A percentile compares a stretch with the other conserved stretches of the same genome.
These are phyloP conservation scores for Fusarium zealandicum DNA, from an alignment of 2,329 filamentous ascomycete species.

Conservation along the genomic window DNA sequence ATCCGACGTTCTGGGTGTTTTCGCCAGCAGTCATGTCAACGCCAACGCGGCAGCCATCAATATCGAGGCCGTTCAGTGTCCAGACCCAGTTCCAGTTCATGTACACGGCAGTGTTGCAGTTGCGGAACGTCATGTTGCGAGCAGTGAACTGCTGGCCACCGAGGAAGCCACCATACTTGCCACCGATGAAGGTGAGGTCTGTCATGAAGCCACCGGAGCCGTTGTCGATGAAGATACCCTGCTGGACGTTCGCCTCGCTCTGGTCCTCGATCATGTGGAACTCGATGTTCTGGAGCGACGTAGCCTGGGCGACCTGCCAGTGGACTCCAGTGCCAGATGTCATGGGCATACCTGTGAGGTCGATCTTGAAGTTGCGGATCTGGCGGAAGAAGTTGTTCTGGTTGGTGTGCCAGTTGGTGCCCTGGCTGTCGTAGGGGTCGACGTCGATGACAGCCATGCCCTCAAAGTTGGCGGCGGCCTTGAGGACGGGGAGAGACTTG, in stretches of 20 bases:
- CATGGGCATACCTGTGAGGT: constrained; percentile 71
- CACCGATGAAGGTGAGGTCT: constrained; percentile 84
- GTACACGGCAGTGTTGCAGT: constrained; percentile 81
- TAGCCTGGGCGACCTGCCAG: constrained; percentile 87
- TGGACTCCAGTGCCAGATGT: constrained; percentile 74
- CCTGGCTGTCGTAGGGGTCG: constrained; percentile 77
- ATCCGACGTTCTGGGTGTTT: constrained; percentile 79
- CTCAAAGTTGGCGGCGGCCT: constrained; percentile 73
- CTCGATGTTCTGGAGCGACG: constrained; percentile 79
- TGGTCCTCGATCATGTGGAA: constrained; percentile 79
- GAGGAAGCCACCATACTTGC: constrained; percentile 77
- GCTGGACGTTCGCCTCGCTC: constrained; percentile 69
- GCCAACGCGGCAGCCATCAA: constrained; percentile 78
- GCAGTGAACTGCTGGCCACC: constrained; percentile 90
- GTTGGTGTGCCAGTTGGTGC: constrained; percentile 79
- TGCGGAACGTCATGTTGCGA: constrained; percentile 82
- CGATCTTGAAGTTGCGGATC: constrained; percentile 82
- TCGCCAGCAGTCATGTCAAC: constrained; percentile 78
- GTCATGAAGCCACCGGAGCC: constrained; percentile 85
- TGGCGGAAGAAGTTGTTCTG: constrained; percentile 87
- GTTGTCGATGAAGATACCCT: constrained; percentile 86
- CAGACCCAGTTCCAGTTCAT: constrained; percentile 95
- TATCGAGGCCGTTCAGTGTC: constrained; percentile 77
- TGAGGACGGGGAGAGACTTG: constrained; percentile 73
- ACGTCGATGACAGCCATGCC: constrained; percentile 92